Base-by-base conservation (phyloP, 2,329 filamentous ascomycete species). In the Cryphonectria radicalis region DNA sequence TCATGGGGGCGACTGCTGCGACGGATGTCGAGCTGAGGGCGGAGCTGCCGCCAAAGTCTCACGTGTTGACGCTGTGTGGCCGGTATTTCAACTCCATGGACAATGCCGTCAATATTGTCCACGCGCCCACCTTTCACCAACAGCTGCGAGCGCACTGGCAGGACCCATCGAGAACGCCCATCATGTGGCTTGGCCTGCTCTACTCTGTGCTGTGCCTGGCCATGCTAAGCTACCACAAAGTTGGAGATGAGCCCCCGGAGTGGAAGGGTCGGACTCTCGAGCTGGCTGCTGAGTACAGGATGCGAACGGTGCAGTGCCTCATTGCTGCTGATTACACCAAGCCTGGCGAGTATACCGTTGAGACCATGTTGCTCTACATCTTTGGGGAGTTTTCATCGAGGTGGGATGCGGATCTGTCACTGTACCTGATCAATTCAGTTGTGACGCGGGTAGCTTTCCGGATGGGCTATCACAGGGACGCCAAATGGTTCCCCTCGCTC, bases 41-140 rank as follows among this genome's bases (percentile, higher is more conserved):
- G 40, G 90, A 92, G 66, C 87, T 98, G 59, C 96, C 96, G 1
- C 86, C 91, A 0, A 95, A 94, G 78, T 90, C 92, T 53, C 92
- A 90, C 35, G 92, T 96, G n/a, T 90, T 97, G 77, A 91, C 93
- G 35, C 85, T 98, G 25, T 92, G 97, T 73, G 91, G 91, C 73
- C 90, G 95, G 72, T 99, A 97, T 79, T 98, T 98, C 84, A 95
- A 95, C 79, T 95, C 92, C 0, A 87, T 90, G 81, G 89, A 91
- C 74, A 89, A 88, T 55, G 86, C 88, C n/a, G 89, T 90, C 79
- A 91, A 89, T 78, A 90, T 96, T 74, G 88, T 96, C 66, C 93
- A 97, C 77, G 91, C 91, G 0, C 95, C 94, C 14, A 95, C 93
- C 0, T 98, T 98, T 77, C 90, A 95, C 77, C 89, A 91, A 76